phyloP scores from a whole-genome alignment of 2,329 filamentous ascomycete genomes.

The Phyllosticta citrichinensis region DNA sequence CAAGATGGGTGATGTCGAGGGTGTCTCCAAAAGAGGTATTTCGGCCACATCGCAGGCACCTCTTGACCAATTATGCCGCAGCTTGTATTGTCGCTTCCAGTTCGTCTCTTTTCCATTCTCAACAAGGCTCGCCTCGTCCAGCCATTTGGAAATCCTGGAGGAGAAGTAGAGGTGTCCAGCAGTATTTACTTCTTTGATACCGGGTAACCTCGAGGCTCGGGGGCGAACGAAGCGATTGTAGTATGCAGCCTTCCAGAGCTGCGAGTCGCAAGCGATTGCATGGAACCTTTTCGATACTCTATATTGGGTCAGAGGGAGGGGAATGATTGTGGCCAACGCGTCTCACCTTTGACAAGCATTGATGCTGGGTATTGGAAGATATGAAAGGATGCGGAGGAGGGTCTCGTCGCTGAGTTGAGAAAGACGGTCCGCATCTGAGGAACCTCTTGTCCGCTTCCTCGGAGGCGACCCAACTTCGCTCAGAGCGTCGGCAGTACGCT shows the following conservation, averaged over 20 bases:
- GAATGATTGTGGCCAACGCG: background rate
- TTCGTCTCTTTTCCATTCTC: conserved; percentile 45
- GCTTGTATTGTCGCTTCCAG: conserved; percentile 83
- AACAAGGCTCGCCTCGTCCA: conserved; percentile 50
- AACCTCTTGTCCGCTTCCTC: conserved; percentile 37
- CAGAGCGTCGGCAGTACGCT: conserved; percentile 18
- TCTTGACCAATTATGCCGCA: conserved; percentile 82
- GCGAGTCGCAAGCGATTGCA: conserved; percentile 64
- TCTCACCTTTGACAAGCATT: conserved; percentile 51
- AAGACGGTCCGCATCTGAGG: conserved; percentile 47
- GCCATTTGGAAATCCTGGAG: conserved; percentile 49
- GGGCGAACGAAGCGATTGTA: conserved; percentile 80
- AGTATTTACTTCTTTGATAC: conserved; percentile 40
- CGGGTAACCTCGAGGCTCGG: conserved; percentile 64
- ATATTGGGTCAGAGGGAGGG: conserved; percentile 9
- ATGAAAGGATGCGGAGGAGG: conserved; percentile 71
- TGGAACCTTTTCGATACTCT: conserved; percentile 68
- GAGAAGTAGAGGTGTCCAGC: conserved; percentile 39
- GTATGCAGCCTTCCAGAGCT: conserved; percentile 86
- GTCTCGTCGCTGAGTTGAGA: conserved; percentile 78
- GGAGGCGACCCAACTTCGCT: conserved; percentile 19
- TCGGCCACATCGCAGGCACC: conserved; percentile 75
- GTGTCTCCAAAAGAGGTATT: conserved; percentile 50
- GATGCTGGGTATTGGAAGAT: conserved; percentile 60
- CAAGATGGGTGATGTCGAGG: conserved; percentile 51